These are phyloP conservation scores for Phanerochaete sordida DNA, from an alignment of 768 basidiomycete species.

Conservation along the genomic window DNA sequence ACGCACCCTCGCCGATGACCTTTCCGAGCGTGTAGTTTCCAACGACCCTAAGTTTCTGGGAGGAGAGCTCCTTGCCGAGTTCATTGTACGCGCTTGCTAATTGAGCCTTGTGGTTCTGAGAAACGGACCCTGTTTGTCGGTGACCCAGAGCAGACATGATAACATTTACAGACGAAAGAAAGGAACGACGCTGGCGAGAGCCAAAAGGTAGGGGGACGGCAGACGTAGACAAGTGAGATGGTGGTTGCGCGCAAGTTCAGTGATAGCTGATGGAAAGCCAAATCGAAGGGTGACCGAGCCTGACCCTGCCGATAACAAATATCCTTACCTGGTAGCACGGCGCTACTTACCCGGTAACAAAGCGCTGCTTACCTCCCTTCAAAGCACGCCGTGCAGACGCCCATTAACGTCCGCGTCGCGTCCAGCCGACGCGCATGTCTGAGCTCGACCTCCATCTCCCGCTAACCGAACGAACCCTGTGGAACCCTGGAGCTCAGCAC, in stretches of 20 bases:
- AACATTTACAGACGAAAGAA: constrained; percentile 24
- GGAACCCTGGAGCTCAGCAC: background rate
- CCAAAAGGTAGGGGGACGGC: background rate
- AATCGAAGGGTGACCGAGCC: background rate
- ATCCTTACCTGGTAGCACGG: background rate
- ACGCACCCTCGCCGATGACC: constrained; percentile 90
- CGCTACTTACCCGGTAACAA: too few species aligned
- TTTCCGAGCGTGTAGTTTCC: constrained; percentile 94
- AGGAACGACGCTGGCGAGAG: constrained; percentile 20
- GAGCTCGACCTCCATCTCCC: background rate
- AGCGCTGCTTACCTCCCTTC: too few species aligned
- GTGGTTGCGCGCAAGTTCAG: constrained; percentile 1
- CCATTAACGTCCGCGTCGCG: background rate
- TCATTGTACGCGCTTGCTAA: constrained; percentile 96
- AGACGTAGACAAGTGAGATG: constrained; percentile 2
- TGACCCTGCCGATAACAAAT: background rate
- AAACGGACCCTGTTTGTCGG: constrained; percentile 28
- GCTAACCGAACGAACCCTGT: background rate
- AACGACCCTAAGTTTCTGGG: constrained; percentile 83
- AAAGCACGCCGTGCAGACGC: too few species aligned
- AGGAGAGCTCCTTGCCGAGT: constrained; percentile 93
- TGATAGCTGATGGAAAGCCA: background rate
- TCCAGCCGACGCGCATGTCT: background rate
- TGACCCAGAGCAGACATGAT: constrained; percentile 25
- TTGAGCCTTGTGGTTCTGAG: constrained; percentile 75